Conservation (phyloP, 2,329 filamentous ascomycete species). For the Penicillium sp. region DNA sequence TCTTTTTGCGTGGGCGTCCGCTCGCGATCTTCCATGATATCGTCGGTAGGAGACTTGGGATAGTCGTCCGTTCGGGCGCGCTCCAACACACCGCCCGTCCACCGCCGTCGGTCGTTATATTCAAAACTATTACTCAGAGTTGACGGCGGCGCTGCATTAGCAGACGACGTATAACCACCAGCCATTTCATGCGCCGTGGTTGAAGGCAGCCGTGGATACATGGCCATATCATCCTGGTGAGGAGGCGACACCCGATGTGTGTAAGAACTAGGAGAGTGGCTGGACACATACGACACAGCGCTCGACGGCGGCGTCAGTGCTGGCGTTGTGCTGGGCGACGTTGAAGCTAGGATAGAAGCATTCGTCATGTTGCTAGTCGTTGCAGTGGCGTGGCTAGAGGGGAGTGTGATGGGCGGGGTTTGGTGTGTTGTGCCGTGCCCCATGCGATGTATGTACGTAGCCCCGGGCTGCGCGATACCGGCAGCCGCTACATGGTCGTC, state of each 20-base stretch:
- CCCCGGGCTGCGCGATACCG: constrained; percentile 70
- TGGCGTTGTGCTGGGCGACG: constrained; percentile 49
- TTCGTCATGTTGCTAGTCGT: constrained; percentile 28
- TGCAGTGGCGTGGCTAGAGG: constrained; percentile 38
- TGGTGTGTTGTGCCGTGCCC: constrained; percentile 51
- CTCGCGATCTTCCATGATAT: constrained; percentile 23
- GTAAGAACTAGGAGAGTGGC: constrained; percentile 57
- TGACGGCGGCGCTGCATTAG: constrained; percentile 57
- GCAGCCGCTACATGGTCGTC: constrained; percentile 75
- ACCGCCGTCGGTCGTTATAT: constrained; percentile 57
- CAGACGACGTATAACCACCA: constrained; percentile 47
- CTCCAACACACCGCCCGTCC: constrained; percentile 59
- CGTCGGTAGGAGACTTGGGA: constrained; percentile 19
- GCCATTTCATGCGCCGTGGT: constrained; percentile 56
- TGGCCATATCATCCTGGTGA: constrained; percentile 46
- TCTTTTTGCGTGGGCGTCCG: constrained; percentile 26
- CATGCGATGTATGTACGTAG: constrained; percentile 59
- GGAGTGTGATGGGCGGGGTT: constrained; percentile 49
- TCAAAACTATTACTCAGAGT: constrained; percentile 59
- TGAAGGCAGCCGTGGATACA: constrained; percentile 62
- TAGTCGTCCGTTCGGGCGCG: constrained; percentile 45
- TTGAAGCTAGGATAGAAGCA: constrained; percentile 26
- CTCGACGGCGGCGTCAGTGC: constrained; percentile 61
- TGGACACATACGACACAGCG: constrained; percentile 59
- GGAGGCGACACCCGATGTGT: constrained; percentile 50